These are phyloP conservation scores for Sordariomycetes sp. DNA, from an alignment of 2,329 filamentous ascomycete genomes.

Conservation along the genomic window DNA sequence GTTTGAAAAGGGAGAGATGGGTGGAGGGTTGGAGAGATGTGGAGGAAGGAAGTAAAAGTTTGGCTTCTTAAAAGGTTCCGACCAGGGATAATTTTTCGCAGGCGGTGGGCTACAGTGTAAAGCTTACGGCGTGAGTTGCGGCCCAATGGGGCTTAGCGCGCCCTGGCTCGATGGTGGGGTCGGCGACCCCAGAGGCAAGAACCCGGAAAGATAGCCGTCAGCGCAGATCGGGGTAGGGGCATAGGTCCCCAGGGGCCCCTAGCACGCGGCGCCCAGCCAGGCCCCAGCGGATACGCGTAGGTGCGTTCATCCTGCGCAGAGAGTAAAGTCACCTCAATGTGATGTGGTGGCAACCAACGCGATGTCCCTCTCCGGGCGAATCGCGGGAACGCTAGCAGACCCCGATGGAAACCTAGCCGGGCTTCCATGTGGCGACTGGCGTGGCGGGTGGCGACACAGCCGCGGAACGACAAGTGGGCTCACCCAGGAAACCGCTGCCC, in stretches of 20 bases:
- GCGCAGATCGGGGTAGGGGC: background rate
- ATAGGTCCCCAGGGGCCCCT: background rate
- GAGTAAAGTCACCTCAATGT: background rate
- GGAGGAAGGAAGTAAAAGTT: conserved; percentile 2
- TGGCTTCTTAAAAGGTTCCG: background rate
- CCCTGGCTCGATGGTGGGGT: background rate
- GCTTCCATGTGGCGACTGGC: background rate
- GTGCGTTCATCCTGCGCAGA: background rate
- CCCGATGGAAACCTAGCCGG: background rate
- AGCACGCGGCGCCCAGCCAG: background rate
- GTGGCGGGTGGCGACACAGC: background rate
- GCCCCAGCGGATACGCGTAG: background rate
- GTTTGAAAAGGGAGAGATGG: conserved; percentile 17
- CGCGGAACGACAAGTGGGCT: background rate
- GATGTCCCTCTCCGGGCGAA: background rate
- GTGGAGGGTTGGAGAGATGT: conserved; percentile 9
- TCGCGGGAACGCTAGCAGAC: background rate
- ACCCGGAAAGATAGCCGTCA: background rate
- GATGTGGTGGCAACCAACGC: background rate
- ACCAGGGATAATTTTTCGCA: conserved; percentile 3
- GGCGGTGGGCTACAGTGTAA: conserved; percentile 3
- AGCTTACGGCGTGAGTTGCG: background rate
- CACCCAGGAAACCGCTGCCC: background rate
- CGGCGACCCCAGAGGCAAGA: background rate
- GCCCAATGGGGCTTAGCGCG: background rate